phyloP scores from a whole-genome alignment of 2,329 filamentous ascomycete genomes.

The Eurotiales sp. region DNA sequence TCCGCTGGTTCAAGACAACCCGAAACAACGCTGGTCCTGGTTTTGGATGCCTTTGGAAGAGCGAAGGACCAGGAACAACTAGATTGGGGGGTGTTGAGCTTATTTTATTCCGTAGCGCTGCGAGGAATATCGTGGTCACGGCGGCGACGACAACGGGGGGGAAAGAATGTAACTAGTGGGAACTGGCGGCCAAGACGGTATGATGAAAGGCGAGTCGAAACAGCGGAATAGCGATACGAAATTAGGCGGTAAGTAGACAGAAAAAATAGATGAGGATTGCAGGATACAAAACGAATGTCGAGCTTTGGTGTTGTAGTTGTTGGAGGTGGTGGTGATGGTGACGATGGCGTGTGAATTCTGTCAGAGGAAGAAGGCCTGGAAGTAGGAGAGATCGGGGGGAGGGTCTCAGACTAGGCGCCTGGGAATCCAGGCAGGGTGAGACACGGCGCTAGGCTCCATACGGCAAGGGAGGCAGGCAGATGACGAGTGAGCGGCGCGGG shows the following conservation, averaged over 20 bases:
- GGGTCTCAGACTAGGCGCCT: not conserved
- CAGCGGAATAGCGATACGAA: not conserved
- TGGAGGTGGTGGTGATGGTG: too few relatives aligned
- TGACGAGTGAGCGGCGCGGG: constrained; percentile 9
- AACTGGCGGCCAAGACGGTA: constrained; percentile 1
- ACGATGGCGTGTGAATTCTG: too few relatives aligned
- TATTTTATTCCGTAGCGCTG: not conserved
- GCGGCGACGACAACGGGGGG: constrained; percentile 6
- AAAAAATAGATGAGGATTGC: not conserved
- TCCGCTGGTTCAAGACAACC: not conserved
- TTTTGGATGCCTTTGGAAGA: too few relatives aligned
- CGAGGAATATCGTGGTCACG: not conserved
- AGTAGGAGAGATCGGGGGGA: not conserved
- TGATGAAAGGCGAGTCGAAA: not conserved
- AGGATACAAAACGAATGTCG: constrained; percentile 13
- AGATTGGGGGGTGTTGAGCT: too few relatives aligned
- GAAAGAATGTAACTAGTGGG: constrained; percentile 16
- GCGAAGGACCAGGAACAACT: too few relatives aligned
- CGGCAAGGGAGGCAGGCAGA: constrained; percentile 2
- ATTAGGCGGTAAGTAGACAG: not conserved
- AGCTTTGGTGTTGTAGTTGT: too few relatives aligned
- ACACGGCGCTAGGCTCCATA: not conserved
- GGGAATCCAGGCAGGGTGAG: not conserved
- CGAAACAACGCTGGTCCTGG: constrained; percentile 2
- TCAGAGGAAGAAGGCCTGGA: not conserved